These are phyloP conservation scores for Caloboletus inedulis DNA, from an alignment of 1,284 basidiomycete genomes.

Conservation along the genomic window DNA sequence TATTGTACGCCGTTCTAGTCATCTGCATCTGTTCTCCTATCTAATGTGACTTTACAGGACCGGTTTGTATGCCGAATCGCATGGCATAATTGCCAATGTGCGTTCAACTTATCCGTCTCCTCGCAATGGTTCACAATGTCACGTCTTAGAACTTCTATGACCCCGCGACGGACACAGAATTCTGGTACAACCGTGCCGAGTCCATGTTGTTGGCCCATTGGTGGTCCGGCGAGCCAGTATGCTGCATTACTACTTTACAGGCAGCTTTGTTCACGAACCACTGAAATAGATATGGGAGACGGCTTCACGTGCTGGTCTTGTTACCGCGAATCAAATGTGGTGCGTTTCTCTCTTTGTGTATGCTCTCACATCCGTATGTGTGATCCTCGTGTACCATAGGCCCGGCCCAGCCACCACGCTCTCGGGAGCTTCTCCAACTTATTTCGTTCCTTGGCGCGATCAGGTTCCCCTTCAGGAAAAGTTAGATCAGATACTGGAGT, in stretches of 20 bases:
- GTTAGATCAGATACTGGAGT: conserved; percentile 67
- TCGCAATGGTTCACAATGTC: neutral
- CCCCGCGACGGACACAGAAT: conserved; percentile 56
- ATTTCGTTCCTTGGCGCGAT: conserved; percentile 76
- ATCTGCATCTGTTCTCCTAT: neutral
- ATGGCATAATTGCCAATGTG: conserved; percentile 89
- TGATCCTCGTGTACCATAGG: conserved; percentile 40
- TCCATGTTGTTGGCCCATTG: conserved; percentile 67
- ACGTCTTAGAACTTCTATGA: conserved; percentile 78
- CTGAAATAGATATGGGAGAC: conserved; percentile 81
- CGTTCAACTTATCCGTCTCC: conserved; percentile 17
- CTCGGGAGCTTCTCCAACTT: conserved; percentile 64
- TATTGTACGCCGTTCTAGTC: conserved; percentile 65
- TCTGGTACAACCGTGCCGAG: conserved; percentile 64
- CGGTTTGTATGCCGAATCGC: conserved; percentile 81
- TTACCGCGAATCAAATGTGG: conserved; percentile 90
- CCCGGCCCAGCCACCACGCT: conserved; percentile 75
- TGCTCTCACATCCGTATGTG: neutral
- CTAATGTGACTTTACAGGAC: conserved; percentile 52
- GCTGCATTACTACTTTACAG: conserved; percentile 22
- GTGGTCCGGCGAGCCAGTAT: conserved; percentile 87
- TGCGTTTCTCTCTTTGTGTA: conserved; percentile 34
- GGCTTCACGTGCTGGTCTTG: conserved; percentile 66
- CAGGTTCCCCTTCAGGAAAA: conserved; percentile 57
- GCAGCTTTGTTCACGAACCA: neutral